phyloP scores from a whole-genome alignment of 495 filamentous ascomycete species.

The Aspergillus egyptiacus region DNA sequence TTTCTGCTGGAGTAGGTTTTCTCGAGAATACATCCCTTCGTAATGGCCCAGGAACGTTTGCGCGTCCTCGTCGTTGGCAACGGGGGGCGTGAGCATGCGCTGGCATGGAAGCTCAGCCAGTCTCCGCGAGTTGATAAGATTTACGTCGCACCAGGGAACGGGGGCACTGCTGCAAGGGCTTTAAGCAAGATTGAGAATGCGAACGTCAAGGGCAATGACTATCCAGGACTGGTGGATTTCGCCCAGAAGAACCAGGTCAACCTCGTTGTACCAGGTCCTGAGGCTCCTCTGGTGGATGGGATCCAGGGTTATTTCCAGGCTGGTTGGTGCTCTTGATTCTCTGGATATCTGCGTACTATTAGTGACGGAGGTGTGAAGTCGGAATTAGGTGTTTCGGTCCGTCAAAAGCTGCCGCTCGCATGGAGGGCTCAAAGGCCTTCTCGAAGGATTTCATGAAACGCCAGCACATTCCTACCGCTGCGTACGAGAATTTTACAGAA shows the following conservation, averaged over 20 bases:
- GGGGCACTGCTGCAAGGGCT: slow-evolving; percentile 65
- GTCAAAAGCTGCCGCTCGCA: slow-evolving; percentile 72
- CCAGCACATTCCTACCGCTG: slow-evolving; percentile 84
- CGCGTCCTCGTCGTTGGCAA: slow-evolving; percentile 82
- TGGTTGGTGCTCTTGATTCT: slow-evolving; percentile 26
- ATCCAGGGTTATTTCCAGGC: slow-evolving; percentile 77
- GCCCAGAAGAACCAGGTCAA: slow-evolving; percentile 70
- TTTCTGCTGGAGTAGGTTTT: slow-evolving; percentile 14
- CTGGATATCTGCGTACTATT: background rate
- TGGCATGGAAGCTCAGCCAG: slow-evolving; percentile 89
- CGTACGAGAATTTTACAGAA: slow-evolving; percentile 79
- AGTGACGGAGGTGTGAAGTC: slow-evolving; percentile 36
- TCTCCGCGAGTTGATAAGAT: slow-evolving; percentile 53
- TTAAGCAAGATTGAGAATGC: slow-evolving; percentile 69
- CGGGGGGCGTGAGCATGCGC: slow-evolving; percentile 89
- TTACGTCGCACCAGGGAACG: slow-evolving; percentile 67
- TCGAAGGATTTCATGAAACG: slow-evolving; percentile 97
- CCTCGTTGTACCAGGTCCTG: slow-evolving; percentile 84
- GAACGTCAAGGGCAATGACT: slow-evolving; percentile 66
- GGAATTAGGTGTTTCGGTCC: slow-evolving; percentile 85
- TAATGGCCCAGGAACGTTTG: slow-evolving; percentile 43
- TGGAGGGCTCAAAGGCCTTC: slow-evolving; percentile 96
- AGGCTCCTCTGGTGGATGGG: slow-evolving; percentile 89
- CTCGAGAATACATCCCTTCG: slow-evolving; percentile 30
- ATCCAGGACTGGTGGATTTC: slow-evolving; percentile 66